phyloP scores from a whole-genome alignment of 2,329 filamentous ascomycete genomes.

The Cladophialophora chaetospira region DNA sequence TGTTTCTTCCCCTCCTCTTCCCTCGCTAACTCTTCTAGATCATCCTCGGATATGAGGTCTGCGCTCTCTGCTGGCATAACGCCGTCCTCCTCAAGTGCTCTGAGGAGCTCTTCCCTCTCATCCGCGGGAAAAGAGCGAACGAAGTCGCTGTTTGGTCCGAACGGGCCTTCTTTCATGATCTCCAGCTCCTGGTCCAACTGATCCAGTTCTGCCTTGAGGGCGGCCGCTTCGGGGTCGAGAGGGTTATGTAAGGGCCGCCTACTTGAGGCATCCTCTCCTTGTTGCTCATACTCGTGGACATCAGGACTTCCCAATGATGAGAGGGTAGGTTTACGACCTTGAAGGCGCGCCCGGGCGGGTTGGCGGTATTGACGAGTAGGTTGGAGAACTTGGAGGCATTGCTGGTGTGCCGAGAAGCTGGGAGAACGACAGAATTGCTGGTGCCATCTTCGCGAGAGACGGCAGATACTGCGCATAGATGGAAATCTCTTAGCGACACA shows the following conservation, averaged over 20 bases:
- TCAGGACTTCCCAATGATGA: slow-evolving; percentile 39
- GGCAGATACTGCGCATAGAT: slow-evolving; percentile 33
- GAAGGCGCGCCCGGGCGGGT: slow-evolving; percentile 21
- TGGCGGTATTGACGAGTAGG: slow-evolving; percentile 27
- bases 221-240: slow-evolving; percentile 41
- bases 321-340: slow-evolving; percentile 3
- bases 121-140: slow-evolving; percentile 46
- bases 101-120: slow-evolving; percentile 44
- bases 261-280: slow-evolving; percentile 40
- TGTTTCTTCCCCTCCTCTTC: slow-evolving; percentile 25
- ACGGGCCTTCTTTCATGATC: slow-evolving; percentile 45
- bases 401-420: slow-evolving; percentile 30
- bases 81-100: slow-evolving; percentile 46
- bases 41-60: slow-evolving; percentile 44
- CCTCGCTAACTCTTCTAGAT: slow-evolving; percentile 41
- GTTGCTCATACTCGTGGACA: slow-evolving; percentile 48
- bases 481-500: too few species aligned
- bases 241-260: slow-evolving; percentile 43
- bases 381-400: slow-evolving; percentile 30
- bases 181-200: slow-evolving; percentile 45
- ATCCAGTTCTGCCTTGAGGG: slow-evolving; percentile 42
- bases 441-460: slow-evolving; percentile 34
- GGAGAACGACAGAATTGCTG: slow-evolving; percentile 34
- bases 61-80: slow-evolving; percentile 36
- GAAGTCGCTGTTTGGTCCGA: slow-evolving; percentile 46